A percentile compares a stretch with the other conserved stretches of the same genome.
These are phyloP conservation scores for Macadamia integrifolia DNA, from an alignment of 164 flowering plant genomes.

Conservation along the genomic window DNA sequence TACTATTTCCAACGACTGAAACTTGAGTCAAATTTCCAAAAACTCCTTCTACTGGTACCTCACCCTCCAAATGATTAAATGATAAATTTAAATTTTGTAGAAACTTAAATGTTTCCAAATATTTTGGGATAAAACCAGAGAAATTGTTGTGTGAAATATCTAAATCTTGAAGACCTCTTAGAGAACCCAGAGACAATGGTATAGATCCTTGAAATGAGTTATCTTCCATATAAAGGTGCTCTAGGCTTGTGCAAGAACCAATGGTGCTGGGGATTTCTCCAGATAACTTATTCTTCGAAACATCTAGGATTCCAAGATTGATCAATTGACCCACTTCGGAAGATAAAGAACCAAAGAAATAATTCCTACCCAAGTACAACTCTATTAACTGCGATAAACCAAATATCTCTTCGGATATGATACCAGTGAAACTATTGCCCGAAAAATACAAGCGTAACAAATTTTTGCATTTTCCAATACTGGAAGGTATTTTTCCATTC, in stretches of 20 bases:
- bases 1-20: constrained; percentile 2
- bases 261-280: too few species aligned
- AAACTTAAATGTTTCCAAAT: neutral
- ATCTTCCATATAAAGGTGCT: too few species aligned
- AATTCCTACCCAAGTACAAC: neutral
- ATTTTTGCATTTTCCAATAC: constrained; percentile 4
- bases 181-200: too few species aligned
- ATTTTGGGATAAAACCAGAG: neutral
- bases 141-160: neutral
- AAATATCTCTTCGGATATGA: constrained; percentile 14
- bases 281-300: neutral
- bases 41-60: neutral
- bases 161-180: too few species aligned
- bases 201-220: too few species aligned
- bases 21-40: constrained; percentile 1
- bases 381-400: too few species aligned
- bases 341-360: neutral
- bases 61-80: neutral
- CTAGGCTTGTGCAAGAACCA: too few species aligned
- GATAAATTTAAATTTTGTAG: neutral
- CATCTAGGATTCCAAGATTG: neutral
- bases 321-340: too few species aligned
- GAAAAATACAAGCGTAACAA: constrained; percentile 2
- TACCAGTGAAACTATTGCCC: constrained; percentile 18
- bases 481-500: constrained; percentile 7